phyloP scores from a whole-genome alignment of 2,329 filamentous ascomycete species.

The Aspergillus alliaceus region DNA sequence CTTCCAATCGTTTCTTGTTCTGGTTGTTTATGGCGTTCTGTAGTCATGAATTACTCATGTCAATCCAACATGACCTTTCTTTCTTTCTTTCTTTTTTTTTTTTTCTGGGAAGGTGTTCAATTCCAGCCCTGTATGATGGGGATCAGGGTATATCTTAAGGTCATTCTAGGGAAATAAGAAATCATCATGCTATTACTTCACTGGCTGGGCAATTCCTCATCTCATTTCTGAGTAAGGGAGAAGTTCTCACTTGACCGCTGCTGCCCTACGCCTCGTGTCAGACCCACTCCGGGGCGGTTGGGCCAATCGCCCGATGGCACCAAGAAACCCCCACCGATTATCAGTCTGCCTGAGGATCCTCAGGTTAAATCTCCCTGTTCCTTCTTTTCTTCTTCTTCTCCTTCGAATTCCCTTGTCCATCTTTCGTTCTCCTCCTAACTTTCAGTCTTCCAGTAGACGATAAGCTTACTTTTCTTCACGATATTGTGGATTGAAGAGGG shows the following conservation, averaged over 20 bases:
- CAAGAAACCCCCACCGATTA: not conserved
- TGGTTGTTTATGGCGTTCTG: not conserved
- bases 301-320: not conserved
- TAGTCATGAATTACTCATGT: not conserved
- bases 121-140: too few species aligned
- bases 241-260: conserved; percentile 1
- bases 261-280: conserved; percentile 12
- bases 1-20: not conserved
- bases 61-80: not conserved
- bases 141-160: too few species aligned
- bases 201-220: too few species aligned
- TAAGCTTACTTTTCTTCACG: conserved; percentile 3
- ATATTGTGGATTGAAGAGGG: not conserved
- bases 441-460: not conserved
- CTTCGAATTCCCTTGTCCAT: not conserved
- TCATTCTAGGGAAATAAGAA: too few species aligned
- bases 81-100: too few species aligned
- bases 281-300: conserved; percentile 4
- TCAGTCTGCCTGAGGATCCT: conserved; percentile 2
- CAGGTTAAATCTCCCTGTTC: conserved; percentile 4
- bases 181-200: too few species aligned
- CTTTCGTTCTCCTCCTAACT: not conserved
- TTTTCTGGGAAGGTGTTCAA: not conserved
- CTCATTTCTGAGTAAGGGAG: too few species aligned
- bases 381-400: not conserved